Evolutionary conservation across 2,329 filamentous ascomycete species (phyloP).

Genomic region (Phymatotrichopsis omnivora): DNA sequence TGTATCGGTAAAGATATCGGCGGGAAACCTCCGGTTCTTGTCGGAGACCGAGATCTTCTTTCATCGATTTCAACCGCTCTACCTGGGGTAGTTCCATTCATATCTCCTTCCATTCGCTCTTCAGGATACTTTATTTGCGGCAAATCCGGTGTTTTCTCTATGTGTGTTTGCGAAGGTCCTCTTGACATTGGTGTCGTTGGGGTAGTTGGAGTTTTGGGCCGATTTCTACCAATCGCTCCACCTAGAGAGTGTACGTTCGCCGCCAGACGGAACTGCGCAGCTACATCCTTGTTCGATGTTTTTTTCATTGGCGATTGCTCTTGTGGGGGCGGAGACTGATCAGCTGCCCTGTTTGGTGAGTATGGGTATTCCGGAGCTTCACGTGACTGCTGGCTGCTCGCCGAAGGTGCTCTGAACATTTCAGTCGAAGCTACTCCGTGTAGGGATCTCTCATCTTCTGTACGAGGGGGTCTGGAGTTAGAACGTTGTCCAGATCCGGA

Average conservation of each 20-base stretch:
- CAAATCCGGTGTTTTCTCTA: too few species aligned
- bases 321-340: constrained; percentile 2
- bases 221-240: constrained; percentile 8
- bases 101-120: constrained; percentile 11
- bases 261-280: constrained; percentile 24
- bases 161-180: constrained; percentile 15
- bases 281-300: constrained; percentile 26
- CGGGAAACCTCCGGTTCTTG: constrained; percentile 13
- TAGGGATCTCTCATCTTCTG: constrained; percentile 17
- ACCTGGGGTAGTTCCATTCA: constrained; percentile 1
- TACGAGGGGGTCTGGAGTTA: constrained; percentile 11
- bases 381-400: constrained; percentile 24
- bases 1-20: constrained; percentile 3
- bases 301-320: constrained; percentile 18
- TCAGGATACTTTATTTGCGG: constrained; percentile 21
- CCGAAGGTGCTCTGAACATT: constrained; percentile 21
- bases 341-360: constrained; percentile 10
- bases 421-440: constrained; percentile 22
- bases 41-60: constrained; percentile 16
- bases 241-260: constrained; percentile 23
- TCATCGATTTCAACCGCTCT: constrained; percentile 7
- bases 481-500: constrained; percentile 21
- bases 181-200: constrained; percentile 16
- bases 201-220: constrained; percentile 24
- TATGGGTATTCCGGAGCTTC: constrained; percentile 22